phyloP scores from a whole-genome alignment of 2,329 filamentous ascomycete genomes.

The Pestalotiopsis fici region DNA sequence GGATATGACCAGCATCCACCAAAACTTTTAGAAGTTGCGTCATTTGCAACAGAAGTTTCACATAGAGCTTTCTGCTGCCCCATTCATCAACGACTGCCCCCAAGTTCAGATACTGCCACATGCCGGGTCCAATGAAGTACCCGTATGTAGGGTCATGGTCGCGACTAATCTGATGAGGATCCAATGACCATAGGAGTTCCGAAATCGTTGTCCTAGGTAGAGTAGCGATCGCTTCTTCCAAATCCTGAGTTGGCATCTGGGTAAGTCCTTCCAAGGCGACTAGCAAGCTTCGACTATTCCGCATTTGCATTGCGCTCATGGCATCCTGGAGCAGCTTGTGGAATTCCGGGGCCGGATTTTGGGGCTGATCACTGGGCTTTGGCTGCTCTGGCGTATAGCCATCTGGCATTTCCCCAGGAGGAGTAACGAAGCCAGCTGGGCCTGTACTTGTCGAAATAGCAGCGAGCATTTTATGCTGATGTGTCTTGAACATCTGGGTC shows the following conservation, averaged over 20 bases:
- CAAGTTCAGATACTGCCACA: constrained; percentile 39
- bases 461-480: neutral
- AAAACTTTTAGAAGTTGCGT: constrained; percentile 35
- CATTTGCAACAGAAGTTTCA: constrained; percentile 35
- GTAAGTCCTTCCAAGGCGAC: constrained; percentile 18
- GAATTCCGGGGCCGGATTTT: neutral
- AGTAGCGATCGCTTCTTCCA: constrained; percentile 30
- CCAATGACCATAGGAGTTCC: constrained; percentile 62
- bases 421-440: neutral
- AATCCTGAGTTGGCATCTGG: constrained; percentile 20
- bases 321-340: neutral
- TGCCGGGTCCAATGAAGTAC: constrained; percentile 38
- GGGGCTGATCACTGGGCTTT: neutral
- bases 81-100: constrained; percentile 39
- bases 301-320: constrained; percentile 20
- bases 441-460: neutral
- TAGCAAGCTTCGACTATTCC: constrained; percentile 22
- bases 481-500: neutral
- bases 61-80: constrained; percentile 46
- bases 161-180: constrained; percentile 53
- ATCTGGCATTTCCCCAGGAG: neutral
- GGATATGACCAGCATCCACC: constrained; percentile 18
- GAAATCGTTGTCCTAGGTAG: constrained; percentile 61
- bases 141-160: constrained; percentile 50
- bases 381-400: neutral